phyloP scores from a whole-genome alignment of 345 rosid genomes.

The thale cress (Arabidopsis thaliana) region TAIR10.1 NC_003076.8:17229501-17230000 shows the following conservation, averaged over 20 bases:
- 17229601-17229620: constrained; percentile 56
- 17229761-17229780: constrained; percentile 90
- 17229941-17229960: constrained; percentile 68
- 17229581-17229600: constrained; percentile 46
- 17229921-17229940: constrained; percentile 63
- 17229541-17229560: constrained; percentile 90
- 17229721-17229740: constrained; percentile 78
- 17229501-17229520: constrained; percentile 77
- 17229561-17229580: constrained; percentile 68
- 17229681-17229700: constrained; percentile 85
- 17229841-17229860: constrained; percentile 53
- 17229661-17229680: constrained; percentile 71
- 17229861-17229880: constrained; percentile 54
- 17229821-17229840: constrained; percentile 89
- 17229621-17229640: constrained; percentile 75
- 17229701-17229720: constrained; percentile 98
- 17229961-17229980: constrained; percentile 60
- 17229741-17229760: constrained; percentile 59
- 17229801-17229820: constrained; percentile 86
- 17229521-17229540: constrained; percentile 88
- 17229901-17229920: constrained; percentile 51
- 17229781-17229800: constrained; percentile 62
- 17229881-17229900: constrained; percentile 65
- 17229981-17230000: constrained; percentile 79
- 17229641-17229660: constrained; percentile 63